Evolutionary conservation across 257 asterid species (phyloP).

Genomic region (Lantana camara): DNA sequence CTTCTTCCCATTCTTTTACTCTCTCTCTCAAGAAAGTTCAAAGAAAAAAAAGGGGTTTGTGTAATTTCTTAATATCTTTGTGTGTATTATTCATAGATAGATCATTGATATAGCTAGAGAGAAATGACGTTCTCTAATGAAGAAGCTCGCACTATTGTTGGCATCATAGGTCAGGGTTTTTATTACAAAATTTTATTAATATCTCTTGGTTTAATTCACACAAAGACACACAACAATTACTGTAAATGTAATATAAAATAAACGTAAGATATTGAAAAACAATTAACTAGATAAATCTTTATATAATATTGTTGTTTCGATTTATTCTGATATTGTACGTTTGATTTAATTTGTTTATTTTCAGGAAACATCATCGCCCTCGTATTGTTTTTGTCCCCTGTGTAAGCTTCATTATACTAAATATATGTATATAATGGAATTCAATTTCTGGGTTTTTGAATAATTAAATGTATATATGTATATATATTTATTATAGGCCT

Average conservation of each 20-base stretch:
- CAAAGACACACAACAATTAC: background rate
- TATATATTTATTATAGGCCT: slow-evolving; percentile 63
- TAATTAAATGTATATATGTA: no score
- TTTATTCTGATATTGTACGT: background rate
- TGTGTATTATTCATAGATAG: background rate
- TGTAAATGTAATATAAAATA: no score
- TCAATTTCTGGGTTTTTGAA: background rate
- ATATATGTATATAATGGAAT: background rate
- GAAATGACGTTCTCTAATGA: slow-evolving; percentile 50
- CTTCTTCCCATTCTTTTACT: background rate
- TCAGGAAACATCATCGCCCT: slow-evolving; percentile 79
- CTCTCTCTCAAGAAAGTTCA: background rate
- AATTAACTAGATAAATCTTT: no score
- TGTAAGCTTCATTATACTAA: slow-evolving; percentile 47
- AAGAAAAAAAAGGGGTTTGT: background rate
- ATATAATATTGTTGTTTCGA: no score
- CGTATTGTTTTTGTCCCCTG: slow-evolving; percentile 69
- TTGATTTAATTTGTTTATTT: slow-evolving; percentile 19
- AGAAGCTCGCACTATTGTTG: slow-evolving; percentile 53
- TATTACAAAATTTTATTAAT: no score
- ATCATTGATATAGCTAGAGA: background rate
- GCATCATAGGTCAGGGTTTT: slow-evolving; percentile 68
- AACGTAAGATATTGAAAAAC: no score
- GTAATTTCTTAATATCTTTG: background rate
- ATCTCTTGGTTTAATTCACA: no score